phyloP scores from a whole-genome alignment of 2,329 filamentous ascomycete genomes.

The Rutstroemia sp. region DNA sequence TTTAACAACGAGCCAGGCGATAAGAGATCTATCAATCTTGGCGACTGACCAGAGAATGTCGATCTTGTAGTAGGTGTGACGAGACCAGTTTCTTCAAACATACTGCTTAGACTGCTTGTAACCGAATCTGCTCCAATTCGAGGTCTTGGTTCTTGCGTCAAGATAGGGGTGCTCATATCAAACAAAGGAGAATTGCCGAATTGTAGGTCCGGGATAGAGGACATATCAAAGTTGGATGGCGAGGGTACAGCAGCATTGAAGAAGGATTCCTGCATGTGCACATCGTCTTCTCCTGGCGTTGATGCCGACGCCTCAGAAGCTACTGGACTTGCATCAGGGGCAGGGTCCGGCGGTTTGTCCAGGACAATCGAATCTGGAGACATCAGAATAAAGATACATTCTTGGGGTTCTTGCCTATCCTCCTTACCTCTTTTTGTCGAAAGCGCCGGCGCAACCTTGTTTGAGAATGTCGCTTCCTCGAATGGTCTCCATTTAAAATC shows the following conservation, averaged over 20 bases:
- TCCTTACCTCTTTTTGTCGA: slow-evolving; percentile 21
- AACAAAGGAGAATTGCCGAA: slow-evolving; percentile 26
- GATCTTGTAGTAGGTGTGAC: slow-evolving; percentile 24
- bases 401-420: neutral
- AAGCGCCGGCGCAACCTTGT: slow-evolving; percentile 29
- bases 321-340: slow-evolving; percentile 14
- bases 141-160: slow-evolving; percentile 21
- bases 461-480: slow-evolving; percentile 51
- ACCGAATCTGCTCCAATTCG: slow-evolving; percentile 30
- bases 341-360: slow-evolving; percentile 17
- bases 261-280: slow-evolving; percentile 26
- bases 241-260: slow-evolving; percentile 24
- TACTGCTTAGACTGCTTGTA: slow-evolving; percentile 31
- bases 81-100: slow-evolving; percentile 32
- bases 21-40: slow-evolving; percentile 40
- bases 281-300: slow-evolving; percentile 20
- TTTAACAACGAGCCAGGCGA: slow-evolving; percentile 41
- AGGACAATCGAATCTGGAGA: slow-evolving; percentile 19
- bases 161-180: slow-evolving; percentile 28
- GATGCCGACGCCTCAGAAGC: slow-evolving; percentile 22
- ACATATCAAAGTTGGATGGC: slow-evolving; percentile 11
- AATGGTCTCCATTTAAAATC: slow-evolving; percentile 71
- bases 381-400: slow-evolving; percentile 12
- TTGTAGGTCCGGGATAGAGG: slow-evolving; percentile 17
- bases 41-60: slow-evolving; percentile 37